Percentiles rank a stretch among this genome's conserved stretches.
phyloP scores from a whole-genome alignment of 345 rosid species.

The Rhodamnia argentea region DNA sequence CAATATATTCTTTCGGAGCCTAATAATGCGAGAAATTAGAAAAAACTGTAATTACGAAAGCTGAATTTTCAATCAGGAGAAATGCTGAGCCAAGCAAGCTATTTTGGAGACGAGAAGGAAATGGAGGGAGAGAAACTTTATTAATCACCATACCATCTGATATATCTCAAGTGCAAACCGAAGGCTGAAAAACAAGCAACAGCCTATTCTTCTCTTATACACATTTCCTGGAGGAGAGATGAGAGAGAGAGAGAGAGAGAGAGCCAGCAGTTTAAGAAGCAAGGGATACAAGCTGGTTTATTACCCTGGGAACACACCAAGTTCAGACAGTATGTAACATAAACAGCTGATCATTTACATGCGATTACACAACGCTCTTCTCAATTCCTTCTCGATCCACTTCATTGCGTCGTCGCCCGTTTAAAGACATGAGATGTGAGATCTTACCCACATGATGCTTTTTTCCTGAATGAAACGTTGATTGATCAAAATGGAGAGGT shows the following conservation, averaged over 20 bases:
- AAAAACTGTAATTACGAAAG: background rate
- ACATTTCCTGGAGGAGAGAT: background rate
- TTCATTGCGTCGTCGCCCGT: background rate
- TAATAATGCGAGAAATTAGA: background rate
- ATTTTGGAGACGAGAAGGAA: no score
- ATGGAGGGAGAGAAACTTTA: background rate
- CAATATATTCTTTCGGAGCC: background rate
- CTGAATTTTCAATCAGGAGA: background rate
- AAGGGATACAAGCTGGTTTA: background rate
- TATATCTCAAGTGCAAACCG: background rate
- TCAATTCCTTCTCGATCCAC: background rate
- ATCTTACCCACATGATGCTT: background rate
- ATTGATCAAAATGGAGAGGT: slow-evolving; percentile 12
- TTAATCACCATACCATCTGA: background rate
- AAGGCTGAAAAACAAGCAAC: background rate
- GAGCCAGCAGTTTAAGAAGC: background rate
- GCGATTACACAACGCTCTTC: background rate
- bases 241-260: background rate
- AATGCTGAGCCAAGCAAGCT: background rate
- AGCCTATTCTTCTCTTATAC: background rate
- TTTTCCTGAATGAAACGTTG: background rate
- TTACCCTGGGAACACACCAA: background rate
- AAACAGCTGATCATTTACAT: background rate
- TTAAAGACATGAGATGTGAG: background rate
- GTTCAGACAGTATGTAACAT: background rate